Percentiles rank a stretch among this genome's conserved stretches.
phyloP scores from a whole-genome alignment of 495 filamentous ascomycete species.

The Podospora bellae-mahoneyi region DNA sequence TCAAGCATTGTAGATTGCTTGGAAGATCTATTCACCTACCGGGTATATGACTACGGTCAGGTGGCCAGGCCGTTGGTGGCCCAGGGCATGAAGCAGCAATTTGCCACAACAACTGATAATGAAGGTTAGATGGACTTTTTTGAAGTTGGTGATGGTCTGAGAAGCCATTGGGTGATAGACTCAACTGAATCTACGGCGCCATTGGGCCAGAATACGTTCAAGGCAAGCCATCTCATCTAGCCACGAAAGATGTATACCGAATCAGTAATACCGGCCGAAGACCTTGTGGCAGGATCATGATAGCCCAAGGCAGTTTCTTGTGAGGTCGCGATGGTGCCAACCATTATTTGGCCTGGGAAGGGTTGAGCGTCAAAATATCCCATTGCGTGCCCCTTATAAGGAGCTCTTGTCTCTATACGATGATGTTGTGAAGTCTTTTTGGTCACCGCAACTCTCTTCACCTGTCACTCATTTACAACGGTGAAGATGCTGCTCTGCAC shows the following conservation, averaged over 20 bases:
- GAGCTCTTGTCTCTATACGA: too few species aligned
- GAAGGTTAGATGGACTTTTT: not conserved
- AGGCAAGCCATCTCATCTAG: not conserved
- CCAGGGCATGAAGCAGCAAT: not conserved
- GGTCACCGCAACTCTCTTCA: too few species aligned
- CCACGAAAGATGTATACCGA: not conserved
- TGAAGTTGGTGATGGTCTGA: not conserved
- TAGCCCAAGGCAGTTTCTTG: not conserved
- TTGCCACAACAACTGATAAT: not conserved
- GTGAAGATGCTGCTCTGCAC: too few species aligned
- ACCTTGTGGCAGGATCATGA: not conserved
- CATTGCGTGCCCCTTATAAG: too few species aligned
- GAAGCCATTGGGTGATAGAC: not conserved
- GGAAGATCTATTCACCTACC: not conserved
- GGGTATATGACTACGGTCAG: not conserved
- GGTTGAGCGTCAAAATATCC: too few species aligned
- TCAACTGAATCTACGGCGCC: not conserved
- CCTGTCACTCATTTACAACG: too few species aligned
- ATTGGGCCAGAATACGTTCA: not conserved
- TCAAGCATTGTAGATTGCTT: too few species aligned
- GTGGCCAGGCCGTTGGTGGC: not conserved
- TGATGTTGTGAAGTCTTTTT: too few species aligned
- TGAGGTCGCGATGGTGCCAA: too few species aligned
- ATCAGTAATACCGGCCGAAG: not conserved
- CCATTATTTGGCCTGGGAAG: too few species aligned